Base-by-base conservation (phyloP, 2,329 filamentous ascomycete genomes). In the Colletotrichum camelliae region DNA sequence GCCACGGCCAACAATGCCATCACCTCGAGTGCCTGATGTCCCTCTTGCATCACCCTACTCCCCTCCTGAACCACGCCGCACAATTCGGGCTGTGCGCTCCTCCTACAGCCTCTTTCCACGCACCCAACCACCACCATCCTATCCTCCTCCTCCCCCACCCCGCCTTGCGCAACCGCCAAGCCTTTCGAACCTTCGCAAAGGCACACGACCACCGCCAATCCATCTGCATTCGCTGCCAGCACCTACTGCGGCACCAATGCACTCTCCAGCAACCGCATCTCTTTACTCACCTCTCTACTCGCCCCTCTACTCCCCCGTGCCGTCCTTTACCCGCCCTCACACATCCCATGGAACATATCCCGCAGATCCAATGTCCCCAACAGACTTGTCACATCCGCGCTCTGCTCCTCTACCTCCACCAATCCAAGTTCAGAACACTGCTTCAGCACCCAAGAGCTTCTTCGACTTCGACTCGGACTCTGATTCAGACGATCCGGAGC, bases 391-490 rank as follows among this genome's bases (percentile, higher is more conserved):
- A 2, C 70, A 78, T 12, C 77, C 77, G 12, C 77, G 75, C 39
- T 78, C 77, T 27, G 75, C 77, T 3, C 77, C 77, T 3, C 61
- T 65, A 1, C 77, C 77, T 5, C 75, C 77, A 6, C 21, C n/a
- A 24, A 70, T 62, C 6, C 67, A 67, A 9, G 35, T 48, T 7
- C 37, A 37, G 21, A n/a, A 33, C 72, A 48, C 57, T 16, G 48
- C 57, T 31, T 24, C 27, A 31, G 21, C 37, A 35, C 75, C 66
- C 31, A 75, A 77, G 37, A 77, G 75, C 35, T 77, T 76, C 61
- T 78, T 78, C 69, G 72, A 78, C 66, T 78, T 78, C 27, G 77
- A 78, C 62, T 78, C 77, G 16, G 77, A 78, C 57, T 77, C 77
- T 9, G 77, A 77, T 13, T 72, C 71, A 16, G 77, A 78, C 7